These are phyloP conservation scores for Mariannaea sp. DNA, from an alignment of 2,329 filamentous ascomycete genomes.

Conservation along the genomic window DNA sequence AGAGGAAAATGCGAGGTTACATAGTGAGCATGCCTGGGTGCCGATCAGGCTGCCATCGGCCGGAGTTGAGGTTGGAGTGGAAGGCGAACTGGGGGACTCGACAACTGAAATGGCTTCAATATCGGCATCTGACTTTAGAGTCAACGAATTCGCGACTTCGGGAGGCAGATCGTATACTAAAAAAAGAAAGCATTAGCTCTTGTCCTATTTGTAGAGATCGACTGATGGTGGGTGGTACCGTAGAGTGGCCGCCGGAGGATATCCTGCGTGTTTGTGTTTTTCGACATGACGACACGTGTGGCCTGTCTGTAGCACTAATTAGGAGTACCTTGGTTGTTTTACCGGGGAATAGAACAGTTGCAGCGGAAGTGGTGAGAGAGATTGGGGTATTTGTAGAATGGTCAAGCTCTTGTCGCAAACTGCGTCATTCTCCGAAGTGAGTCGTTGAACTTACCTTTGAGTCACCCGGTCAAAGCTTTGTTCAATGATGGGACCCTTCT, in stretches of 20 bases:
- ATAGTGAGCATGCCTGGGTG: constrained; percentile 81
- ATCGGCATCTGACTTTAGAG: constrained; percentile 48
- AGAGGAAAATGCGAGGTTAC: constrained; percentile 70
- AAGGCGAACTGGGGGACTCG: constrained; percentile 31
- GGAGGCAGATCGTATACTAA: constrained; percentile 81
- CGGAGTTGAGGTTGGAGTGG: constrained; percentile 31
- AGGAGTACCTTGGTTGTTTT: background rate
- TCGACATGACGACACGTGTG: constrained; percentile 40
- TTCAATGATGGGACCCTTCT: too few species aligned
- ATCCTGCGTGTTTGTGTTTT: constrained; percentile 50
- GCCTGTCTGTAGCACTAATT: background rate
- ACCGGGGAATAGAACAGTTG: background rate
- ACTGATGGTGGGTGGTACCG: constrained; percentile 41
- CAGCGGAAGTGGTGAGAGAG: constrained; percentile 14
- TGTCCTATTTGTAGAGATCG: background rate
- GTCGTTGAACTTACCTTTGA: background rate
- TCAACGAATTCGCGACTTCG: constrained; percentile 71
- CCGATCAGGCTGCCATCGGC: constrained; percentile 54
- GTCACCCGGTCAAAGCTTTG: constrained; percentile 7
- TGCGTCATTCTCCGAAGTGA: background rate
- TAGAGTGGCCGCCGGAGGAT: constrained; percentile 58
- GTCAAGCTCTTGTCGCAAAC: background rate
- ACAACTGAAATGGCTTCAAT: constrained; percentile 27
- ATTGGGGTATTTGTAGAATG: background rate
- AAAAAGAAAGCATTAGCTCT: constrained; percentile 20